Percentiles rank a stretch among this genome's conserved stretches.
Evolutionary conservation across 768 basidiomycete genomes (phyloP).

Genomic region (Lanmaoa rubissima): DNA sequence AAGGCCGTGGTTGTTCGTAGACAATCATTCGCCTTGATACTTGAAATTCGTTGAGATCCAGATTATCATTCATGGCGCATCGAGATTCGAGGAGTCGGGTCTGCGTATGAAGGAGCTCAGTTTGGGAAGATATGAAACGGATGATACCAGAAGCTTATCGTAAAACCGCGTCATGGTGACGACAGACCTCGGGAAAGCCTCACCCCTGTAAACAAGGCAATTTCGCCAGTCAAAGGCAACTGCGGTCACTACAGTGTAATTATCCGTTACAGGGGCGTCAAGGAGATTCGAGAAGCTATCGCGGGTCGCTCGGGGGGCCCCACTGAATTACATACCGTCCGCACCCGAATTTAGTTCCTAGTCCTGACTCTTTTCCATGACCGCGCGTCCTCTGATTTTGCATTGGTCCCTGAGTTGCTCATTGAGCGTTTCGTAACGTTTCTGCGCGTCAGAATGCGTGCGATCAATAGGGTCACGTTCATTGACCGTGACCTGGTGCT

Average conservation of each 20-base stretch:
- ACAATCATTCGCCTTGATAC: conserved; percentile 3
- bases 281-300: neutral
- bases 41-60: neutral
- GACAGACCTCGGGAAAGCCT: neutral
- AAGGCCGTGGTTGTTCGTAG: neutral
- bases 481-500: neutral
- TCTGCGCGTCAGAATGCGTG: neutral
- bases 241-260: neutral
- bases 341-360: too few relatives aligned
- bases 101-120: neutral
- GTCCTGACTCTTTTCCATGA: neutral
- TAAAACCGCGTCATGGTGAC: neutral
- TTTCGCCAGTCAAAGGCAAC: neutral
- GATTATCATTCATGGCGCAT: neutral
- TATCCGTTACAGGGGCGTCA: neutral
- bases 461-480: neutral
- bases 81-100: neutral
- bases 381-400: neutral
- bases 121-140: conserved; percentile 5
- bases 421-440: neutral
- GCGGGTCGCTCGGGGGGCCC: too few relatives aligned
- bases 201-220: neutral
- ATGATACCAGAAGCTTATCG: neutral
- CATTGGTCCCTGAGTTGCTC: neutral
- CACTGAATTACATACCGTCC: neutral